A percentile compares a stretch with the other conserved stretches of the same genome.
Conservation (phyloP, 2,329 filamentous ascomycete species). For the Paracorniculantispora psalliotae region DNA sequence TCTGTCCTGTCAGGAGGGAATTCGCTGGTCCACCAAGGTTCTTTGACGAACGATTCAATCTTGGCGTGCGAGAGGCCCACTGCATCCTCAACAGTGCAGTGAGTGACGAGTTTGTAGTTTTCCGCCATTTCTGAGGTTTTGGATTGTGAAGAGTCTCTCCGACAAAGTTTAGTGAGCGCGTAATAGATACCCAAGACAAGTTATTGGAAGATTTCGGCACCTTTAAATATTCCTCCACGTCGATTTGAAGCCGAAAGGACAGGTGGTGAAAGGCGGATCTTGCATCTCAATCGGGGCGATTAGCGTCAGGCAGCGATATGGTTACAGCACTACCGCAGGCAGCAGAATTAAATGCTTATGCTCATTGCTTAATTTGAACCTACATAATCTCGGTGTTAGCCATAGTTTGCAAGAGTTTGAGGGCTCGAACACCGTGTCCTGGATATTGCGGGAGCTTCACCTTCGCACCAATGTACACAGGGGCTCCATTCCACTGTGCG, state of each 20-base stretch:
- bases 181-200: not conserved
- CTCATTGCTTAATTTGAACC: too few relatives aligned
- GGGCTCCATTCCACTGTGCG: not conserved
- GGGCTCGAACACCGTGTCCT: too few relatives aligned
- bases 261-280: not conserved
- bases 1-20: constrained; percentile 14
- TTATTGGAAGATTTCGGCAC: not conserved
- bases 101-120: not conserved
- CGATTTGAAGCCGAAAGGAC: not conserved
- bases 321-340: not conserved
- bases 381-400: too few relatives aligned
- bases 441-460: not conserved
- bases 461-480: too few relatives aligned
- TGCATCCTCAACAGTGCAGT: constrained; percentile 10
- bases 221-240: not conserved
- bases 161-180: not conserved
- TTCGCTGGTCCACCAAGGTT: constrained; percentile 20
- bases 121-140: not conserved
- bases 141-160: not conserved
- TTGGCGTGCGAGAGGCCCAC: constrained; percentile 17
- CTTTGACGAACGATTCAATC: constrained; percentile 17
- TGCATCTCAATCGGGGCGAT: not conserved
- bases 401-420: too few relatives aligned
- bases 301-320: not conserved
- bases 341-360: not conserved